These are phyloP conservation scores for Candida hungchunana DNA, from an alignment of 805 yeast species.

Conservation along the genomic window DNA sequence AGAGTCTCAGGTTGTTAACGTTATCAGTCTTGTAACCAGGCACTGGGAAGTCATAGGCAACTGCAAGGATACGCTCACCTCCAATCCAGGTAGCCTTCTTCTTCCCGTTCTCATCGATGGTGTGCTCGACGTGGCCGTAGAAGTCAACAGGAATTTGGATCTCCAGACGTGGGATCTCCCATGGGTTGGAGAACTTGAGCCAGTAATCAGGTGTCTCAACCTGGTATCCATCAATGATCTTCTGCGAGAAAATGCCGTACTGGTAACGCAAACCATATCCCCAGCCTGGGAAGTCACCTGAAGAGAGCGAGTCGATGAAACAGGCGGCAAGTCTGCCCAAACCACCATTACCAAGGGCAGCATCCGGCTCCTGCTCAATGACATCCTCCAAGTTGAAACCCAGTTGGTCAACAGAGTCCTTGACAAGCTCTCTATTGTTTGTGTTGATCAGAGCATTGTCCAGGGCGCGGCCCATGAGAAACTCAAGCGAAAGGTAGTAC, in stretches of 20 bases:
- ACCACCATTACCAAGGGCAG: slow-evolving; percentile 95
- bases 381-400: slow-evolving; percentile 89
- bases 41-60: slow-evolving; percentile 87
- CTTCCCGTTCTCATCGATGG: slow-evolving; percentile 46
- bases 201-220: slow-evolving; percentile 94
- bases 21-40: slow-evolving; percentile 83
- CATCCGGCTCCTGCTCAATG: slow-evolving; percentile 84
- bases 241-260: slow-evolving; percentile 90
- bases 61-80: slow-evolving; percentile 85
- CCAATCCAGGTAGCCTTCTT: slow-evolving; percentile 73
- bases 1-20: slow-evolving; percentile 84
- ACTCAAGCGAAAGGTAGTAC: slow-evolving; percentile 82
- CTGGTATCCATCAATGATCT: slow-evolving; percentile 86
- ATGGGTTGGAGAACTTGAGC: slow-evolving; percentile 84
- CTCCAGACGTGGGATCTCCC: slow-evolving; percentile 88
- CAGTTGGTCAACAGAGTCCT: slow-evolving; percentile 56
- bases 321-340: slow-evolving; percentile 93
- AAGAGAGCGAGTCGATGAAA: slow-evolving; percentile 82
- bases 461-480: slow-evolving; percentile 91
- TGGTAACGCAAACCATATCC: slow-evolving; percentile 93
- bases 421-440: slow-evolving; percentile 57
- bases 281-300: slow-evolving; percentile 91
- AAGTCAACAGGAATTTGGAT: slow-evolving; percentile 88
- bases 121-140: slow-evolving; percentile 62
- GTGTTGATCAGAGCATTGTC: slow-evolving; percentile 90